phyloP scores from a whole-genome alignment of 1,139 yeast genomes.

The Hanseniaspora uvarum region DNA sequence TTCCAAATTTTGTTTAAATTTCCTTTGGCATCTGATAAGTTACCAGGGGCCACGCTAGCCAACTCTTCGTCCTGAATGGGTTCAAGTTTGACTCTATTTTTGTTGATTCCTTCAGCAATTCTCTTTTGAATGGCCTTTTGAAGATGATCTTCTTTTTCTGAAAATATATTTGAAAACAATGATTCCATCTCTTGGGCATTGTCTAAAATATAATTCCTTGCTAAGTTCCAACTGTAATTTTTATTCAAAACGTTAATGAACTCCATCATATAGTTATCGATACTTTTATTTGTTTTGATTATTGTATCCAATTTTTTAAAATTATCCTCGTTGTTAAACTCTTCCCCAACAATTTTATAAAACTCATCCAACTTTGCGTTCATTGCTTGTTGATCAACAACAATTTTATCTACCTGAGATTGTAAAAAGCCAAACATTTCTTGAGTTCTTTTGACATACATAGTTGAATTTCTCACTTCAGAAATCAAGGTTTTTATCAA shows the following conservation, averaged over 20 bases:
- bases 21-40: constrained; percentile 8
- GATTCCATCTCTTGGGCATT: constrained; percentile 15
- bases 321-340: neutral
- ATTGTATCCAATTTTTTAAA: neutral
- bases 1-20: constrained; percentile 12
- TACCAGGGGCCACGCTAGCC: constrained; percentile 31
- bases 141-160: neutral
- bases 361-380: neutral
- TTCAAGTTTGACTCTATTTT: constrained; percentile 16
- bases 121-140: neutral
- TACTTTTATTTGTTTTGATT: constrained; percentile 6
- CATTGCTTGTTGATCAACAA: constrained; percentile 1
- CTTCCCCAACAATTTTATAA: neutral
- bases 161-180: neutral
- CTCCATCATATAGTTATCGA: constrained; percentile 14
- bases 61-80: constrained; percentile 24
- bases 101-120: neutral
- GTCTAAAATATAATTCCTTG: constrained; percentile 10
- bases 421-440: constrained; percentile 2
- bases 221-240: constrained; percentile 12
- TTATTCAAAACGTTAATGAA: constrained; percentile 13
- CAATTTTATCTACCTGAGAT: constrained; percentile 5
- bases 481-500: neutral
- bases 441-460: neutral
- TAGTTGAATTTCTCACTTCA: neutral